Base-by-base conservation (phyloP, 2,329 filamentous ascomycete genomes). In the Paramyrothecium sp. region DNA sequence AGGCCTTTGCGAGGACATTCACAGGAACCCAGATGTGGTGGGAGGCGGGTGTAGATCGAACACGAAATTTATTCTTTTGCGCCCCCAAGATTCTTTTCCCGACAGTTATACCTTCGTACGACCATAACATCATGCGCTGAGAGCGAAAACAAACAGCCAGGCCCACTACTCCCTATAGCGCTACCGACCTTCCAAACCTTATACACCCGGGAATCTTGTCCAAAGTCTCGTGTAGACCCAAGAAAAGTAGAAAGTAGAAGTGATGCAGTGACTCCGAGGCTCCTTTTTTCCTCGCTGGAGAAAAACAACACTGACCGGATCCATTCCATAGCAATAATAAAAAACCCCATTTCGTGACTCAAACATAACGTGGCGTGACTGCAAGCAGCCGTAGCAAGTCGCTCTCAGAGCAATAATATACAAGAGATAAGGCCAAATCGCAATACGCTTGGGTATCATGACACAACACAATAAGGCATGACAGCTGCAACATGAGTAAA, bases 381-480 rank as follows among this genome's bases (percentile, higher is more conserved):
- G 38, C 38, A 44, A 19, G 38, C 38, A 44, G n/a, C 21, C 19
- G 34, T 26, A 19, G 38, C 38, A 44, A 44, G 38, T 12, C 38
- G n/a, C 13, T 19, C 38, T 44, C 13, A 19, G 38, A 17, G 26
- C 23, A 59, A 53, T 56, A 61, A 58, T 63, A 53, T 65, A 67
- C 63, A 68, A 54, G 56, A 55, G 54, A 61, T 53, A 41, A 53
- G 30, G 51, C 51, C 49, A 30, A 33, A 51, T 51, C 20, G 30
- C 62, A 30, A 60, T 59, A 66, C 61, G 58, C 62, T 61, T 58
- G 67, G 68, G 68, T 71, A 73, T 72, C 68, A 68, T 69, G 63
- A 63, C 62, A 69, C 58, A 56, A 64, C 64, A 60, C 61, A 57
- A 59, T 56, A 60, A 59, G 49, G 47, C 56, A 54, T 51, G 60